These are phyloP conservation scores for Strobilomyces echinocephalus DNA, from an alignment of 768 basidiomycete genomes.

Conservation along the genomic window DNA sequence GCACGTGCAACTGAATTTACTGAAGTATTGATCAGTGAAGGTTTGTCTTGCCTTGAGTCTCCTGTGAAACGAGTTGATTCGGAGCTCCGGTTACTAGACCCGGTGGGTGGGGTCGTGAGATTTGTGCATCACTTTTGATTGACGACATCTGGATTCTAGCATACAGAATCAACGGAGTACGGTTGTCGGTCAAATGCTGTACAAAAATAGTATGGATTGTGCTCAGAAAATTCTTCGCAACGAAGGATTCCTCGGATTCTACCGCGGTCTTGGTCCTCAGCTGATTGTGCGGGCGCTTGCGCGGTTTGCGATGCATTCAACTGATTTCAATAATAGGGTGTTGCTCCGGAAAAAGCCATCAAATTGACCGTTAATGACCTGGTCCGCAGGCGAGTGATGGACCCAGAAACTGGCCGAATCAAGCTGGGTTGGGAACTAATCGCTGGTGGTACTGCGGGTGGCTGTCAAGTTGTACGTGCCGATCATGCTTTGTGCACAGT, in stretches of 20 bases:
- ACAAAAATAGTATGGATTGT: conserved; percentile 95
- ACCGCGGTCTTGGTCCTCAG: conserved; percentile 93
- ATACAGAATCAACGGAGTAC: conserved; percentile 98
- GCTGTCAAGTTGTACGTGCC: conserved; percentile 89
- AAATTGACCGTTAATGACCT: conserved; percentile 96
- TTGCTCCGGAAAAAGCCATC: conserved; percentile 96
- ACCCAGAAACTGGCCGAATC: conserved; percentile 95
- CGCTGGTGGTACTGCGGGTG: conserved; percentile 92
- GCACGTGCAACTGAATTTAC: conserved; percentile 2
- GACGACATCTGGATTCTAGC: conserved; percentile 34
- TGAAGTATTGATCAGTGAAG: conserved; percentile 52
- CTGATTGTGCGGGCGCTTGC: conserved; percentile 56
- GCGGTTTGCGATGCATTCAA: not conserved
- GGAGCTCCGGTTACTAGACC: conserved; percentile 38
- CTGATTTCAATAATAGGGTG: conserved; percentile 52
- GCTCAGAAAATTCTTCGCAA: conserved; percentile 90
- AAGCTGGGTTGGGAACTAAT: conserved; percentile 84
- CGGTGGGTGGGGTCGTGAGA: conserved; percentile 43
- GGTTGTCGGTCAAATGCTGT: conserved; percentile 93
- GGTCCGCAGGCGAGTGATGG: conserved; percentile 75
- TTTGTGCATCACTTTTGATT: not conserved
- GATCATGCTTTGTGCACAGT: conserved; percentile 3
- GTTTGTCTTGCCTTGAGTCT: conserved; percentile 36
- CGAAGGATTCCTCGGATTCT: conserved; percentile 94
- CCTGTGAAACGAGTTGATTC: conserved; percentile 6